A percentile compares a stretch with the other conserved stretches of the same genome.
Conservation (phyloP, 768 basidiomycete species). For the Auricularia sp. region DNA sequence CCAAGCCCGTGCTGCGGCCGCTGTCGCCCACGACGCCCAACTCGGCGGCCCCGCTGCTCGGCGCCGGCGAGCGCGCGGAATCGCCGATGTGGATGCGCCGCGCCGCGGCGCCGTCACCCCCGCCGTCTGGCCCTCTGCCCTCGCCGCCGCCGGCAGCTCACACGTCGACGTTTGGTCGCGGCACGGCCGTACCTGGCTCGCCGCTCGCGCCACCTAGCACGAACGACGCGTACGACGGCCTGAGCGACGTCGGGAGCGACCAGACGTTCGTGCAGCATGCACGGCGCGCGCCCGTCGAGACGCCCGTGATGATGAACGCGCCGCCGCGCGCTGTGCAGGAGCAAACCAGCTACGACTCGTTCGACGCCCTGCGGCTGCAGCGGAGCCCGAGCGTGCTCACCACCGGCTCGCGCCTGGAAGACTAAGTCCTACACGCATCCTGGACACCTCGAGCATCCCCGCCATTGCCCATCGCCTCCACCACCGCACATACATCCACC, state of each 20-base stretch:
- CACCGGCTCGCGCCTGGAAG: background rate
- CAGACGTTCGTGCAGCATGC: background rate
- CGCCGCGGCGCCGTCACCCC: background rate
- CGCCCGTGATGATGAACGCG: background rate
- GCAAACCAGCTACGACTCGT: background rate
- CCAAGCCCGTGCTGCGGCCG: background rate
- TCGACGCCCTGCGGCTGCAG: background rate
- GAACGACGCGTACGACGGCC: background rate
- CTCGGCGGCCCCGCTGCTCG: background rate
- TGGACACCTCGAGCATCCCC: too few relatives aligned
- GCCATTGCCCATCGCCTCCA: too few relatives aligned
- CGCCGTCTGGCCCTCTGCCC: background rate
- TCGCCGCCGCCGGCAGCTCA: background rate
- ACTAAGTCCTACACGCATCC: background rate
- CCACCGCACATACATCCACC: too few relatives aligned
- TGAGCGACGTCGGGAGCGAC: background rate
- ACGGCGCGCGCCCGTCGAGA: background rate
- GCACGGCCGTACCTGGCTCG: background rate
- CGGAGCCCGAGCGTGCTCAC: background rate
- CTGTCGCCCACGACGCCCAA: background rate
- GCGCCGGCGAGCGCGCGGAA: background rate
- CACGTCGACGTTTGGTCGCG: background rate
- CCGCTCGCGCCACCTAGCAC: background rate
- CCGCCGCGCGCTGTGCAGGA: background rate
- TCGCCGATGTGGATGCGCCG: background rate